A percentile compares a stretch with the other conserved stretches of the same genome.
Conservation (phyloP, 305 asterid genomes). For the Fraxinus platypoda region DNA sequence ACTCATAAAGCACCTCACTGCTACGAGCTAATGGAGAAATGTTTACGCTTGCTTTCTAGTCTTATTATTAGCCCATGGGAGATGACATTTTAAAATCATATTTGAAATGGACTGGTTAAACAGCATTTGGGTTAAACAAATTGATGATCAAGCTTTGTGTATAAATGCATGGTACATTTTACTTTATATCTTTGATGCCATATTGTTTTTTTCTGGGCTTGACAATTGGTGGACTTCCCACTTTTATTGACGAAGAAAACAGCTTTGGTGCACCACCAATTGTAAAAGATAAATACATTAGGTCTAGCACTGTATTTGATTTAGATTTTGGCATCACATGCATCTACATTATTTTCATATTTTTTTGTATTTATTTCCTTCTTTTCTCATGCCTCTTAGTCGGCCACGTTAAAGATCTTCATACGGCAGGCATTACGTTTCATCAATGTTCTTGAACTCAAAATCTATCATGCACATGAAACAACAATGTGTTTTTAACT, state of each 20-base stretch:
- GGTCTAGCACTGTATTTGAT: conserved; percentile 31
- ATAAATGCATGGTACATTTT: neutral
- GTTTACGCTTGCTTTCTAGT: neutral
- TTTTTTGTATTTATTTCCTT: neutral
- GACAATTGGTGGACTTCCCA: conserved; percentile 94
- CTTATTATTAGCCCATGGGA: neutral
- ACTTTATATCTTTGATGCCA: neutral
- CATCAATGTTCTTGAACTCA: conserved; percentile 4
- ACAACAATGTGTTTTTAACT: conserved; percentile 6
- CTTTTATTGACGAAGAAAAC: conserved; percentile 87
- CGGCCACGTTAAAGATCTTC: conserved; percentile 84
- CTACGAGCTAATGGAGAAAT: neutral
- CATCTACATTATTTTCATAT: neutral
- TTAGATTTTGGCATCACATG: neutral
- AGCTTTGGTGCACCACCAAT: conserved; percentile 97
- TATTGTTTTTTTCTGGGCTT: conserved; percentile 51
- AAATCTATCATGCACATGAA: neutral
- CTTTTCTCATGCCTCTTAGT: conserved; percentile 5
- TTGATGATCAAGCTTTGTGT: neutral
- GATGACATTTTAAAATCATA: neutral
- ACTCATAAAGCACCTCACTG: neutral
- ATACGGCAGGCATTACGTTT: conserved; percentile 47
- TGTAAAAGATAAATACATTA: conserved; percentile 84
- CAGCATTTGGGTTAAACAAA: too few species aligned
- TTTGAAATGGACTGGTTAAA: neutral